phyloP scores from a whole-genome alignment of 768 basidiomycete species.

The Gelatoporia subvermispora region DNA sequence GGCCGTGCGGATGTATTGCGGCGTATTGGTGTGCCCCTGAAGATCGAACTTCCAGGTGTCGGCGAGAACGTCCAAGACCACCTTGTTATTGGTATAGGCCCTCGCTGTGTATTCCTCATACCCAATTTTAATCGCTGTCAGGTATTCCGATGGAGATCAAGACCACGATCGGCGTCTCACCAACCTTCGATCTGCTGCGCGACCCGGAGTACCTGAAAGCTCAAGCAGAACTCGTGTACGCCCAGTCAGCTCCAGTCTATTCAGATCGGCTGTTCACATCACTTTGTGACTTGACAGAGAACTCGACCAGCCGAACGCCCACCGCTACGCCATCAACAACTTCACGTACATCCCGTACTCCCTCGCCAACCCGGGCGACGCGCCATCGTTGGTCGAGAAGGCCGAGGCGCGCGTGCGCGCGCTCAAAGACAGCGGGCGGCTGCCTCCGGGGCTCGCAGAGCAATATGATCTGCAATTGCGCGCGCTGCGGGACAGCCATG shows the following conservation, averaged over 20 bases:
- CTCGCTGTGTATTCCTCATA: too few relatives aligned
- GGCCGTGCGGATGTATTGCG: conserved; percentile 32
- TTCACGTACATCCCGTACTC: not conserved
- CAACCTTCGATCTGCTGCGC: not conserved
- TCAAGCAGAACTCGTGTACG: conserved; percentile 1
- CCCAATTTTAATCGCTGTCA: too few relatives aligned
- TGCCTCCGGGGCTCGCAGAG: conserved; percentile 15
- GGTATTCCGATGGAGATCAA: too few relatives aligned
- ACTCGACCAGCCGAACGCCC: not conserved
- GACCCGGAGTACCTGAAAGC: not conserved
- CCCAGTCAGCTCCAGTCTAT: not conserved
- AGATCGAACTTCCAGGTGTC: conserved; percentile 41
- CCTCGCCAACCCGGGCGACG: not conserved
- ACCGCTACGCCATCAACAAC: not conserved
- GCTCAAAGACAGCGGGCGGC: not conserved
- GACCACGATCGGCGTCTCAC: too few relatives aligned
- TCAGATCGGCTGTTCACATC: not conserved
- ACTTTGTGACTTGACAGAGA: not conserved
- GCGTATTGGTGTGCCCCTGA: conserved; percentile 28
- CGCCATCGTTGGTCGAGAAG: not conserved
- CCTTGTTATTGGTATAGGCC: conserved; percentile 1
- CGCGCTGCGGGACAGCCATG: conserved; percentile 9
- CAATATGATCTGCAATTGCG: conserved; percentile 22
- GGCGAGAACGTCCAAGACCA: conserved; percentile 48
- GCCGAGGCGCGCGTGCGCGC: not conserved